A percentile compares a stretch with the other conserved stretches of the same genome.
Evolutionary conservation across 1,139 yeast species (phyloP).

Genomic region (Groenewaldozyma auringiensis): DNA sequence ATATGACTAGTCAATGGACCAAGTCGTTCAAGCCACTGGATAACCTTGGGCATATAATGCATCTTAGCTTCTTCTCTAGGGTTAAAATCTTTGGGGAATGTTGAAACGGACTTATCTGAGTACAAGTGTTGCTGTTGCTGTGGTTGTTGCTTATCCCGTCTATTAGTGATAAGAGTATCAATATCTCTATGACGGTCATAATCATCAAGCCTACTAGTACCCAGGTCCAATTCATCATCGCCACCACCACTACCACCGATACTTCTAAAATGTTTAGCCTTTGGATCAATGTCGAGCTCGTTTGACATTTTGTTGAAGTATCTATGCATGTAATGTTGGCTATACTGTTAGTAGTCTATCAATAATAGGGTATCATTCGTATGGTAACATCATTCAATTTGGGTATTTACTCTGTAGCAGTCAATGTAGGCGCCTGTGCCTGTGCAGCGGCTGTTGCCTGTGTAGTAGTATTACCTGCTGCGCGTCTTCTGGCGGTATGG

Average conservation of each 20-base stretch:
- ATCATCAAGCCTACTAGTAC: neutral
- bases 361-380: no score
- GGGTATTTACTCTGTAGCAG: neutral
- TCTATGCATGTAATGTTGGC: neutral
- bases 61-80: conserved; percentile 20
- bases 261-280: no score
- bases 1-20: neutral
- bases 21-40: conserved; percentile 15
- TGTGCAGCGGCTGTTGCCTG: no score
- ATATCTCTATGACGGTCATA: neutral
- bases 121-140: neutral
- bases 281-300: no score
- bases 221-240: neutral
- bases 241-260: no score
- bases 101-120: neutral
- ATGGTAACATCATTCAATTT: no score
- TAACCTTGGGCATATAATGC: conserved; percentile 19
- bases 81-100: conserved; percentile 9
- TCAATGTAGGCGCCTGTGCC: no score
- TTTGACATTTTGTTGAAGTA: conserved; percentile 1
- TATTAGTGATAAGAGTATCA: neutral
- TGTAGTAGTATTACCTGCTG: no score
- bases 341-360: no score
- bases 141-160: no score
- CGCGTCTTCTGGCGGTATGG: no score